Evolutionary conservation across 1,139 yeast species (phyloP).

Genomic region (Pichia sp.): DNA sequence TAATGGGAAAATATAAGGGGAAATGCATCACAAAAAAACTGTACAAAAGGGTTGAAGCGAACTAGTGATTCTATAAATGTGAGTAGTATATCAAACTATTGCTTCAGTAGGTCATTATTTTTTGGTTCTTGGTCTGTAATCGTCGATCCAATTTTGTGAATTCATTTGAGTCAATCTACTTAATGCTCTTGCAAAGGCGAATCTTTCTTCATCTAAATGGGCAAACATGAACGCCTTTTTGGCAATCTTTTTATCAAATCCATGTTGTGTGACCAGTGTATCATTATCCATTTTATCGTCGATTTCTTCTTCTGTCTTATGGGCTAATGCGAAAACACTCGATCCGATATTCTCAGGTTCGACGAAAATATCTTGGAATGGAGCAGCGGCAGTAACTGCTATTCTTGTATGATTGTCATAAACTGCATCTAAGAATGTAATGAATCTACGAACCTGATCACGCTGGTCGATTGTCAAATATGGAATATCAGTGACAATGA

Average conservation of each 20-base stretch:
- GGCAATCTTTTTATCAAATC: conserved; percentile 73
- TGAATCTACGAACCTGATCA: conserved; percentile 85
- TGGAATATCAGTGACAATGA: conserved; percentile 90
- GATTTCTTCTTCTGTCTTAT: conserved; percentile 32
- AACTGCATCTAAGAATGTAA: conserved; percentile 92
- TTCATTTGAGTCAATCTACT: conserved; percentile 93
- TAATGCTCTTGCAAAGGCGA: conserved; percentile 95
- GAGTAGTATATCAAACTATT: too few relatives aligned
- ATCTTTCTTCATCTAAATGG: conserved; percentile 85
- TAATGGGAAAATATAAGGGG: too few relatives aligned
- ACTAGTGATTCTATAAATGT: neutral
- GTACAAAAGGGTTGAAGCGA: too few relatives aligned
- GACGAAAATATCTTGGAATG: conserved; percentile 80
- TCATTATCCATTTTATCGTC: conserved; percentile 53
- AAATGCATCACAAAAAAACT: too few relatives aligned
- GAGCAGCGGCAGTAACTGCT: conserved; percentile 87
- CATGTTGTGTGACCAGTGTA: conserved; percentile 65
- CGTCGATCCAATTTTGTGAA: conserved; percentile 85
- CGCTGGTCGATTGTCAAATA: conserved; percentile 72
- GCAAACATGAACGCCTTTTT: conserved; percentile 78
- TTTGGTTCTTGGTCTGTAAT: conserved; percentile 18
- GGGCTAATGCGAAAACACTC: conserved; percentile 51
- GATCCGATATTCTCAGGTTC: conserved; percentile 68
- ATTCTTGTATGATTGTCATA: conserved; percentile 86
- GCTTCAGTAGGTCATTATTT: neutral